A percentile compares a stretch with the other conserved stretches of the same genome.
Evolutionary conservation across 179 eudicot genomes (phyloP).

Genomic region (Drosera spatulata): DNA sequence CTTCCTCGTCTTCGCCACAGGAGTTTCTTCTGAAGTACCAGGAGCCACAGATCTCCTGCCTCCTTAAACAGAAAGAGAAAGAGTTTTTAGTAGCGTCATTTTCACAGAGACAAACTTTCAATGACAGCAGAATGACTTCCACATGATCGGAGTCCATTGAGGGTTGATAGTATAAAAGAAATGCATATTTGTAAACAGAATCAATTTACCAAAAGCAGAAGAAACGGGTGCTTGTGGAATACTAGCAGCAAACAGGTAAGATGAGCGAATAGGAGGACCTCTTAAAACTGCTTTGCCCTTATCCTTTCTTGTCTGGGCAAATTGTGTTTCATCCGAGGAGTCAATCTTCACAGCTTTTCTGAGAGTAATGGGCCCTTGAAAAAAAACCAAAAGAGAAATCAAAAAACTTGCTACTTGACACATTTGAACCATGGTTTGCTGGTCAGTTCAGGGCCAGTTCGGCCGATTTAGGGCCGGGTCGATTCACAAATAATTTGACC

Average conservation of each 20-base stretch:
- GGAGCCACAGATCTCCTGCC: slow-evolving; percentile 8
- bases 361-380: neutral
- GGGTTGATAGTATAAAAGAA: neutral
- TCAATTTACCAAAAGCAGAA: slow-evolving; percentile 13
- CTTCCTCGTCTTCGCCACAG: slow-evolving; percentile 10
- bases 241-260: slow-evolving; percentile 2
- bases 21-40: slow-evolving; percentile 9
- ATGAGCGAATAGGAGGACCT: slow-evolving; percentile 1
- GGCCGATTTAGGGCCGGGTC: too few species aligned
- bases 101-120: neutral
- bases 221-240: slow-evolving; percentile 4
- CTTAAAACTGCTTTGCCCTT: slow-evolving; percentile 16
- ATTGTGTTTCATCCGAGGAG: slow-evolving; percentile 4
- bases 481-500: too few species aligned
- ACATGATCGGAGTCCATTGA: neutral
- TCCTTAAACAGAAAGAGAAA: slow-evolving; percentile 3
- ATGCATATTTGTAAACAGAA: slow-evolving; percentile 4
- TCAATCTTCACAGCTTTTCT: neutral
- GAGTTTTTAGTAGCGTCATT: neutral
- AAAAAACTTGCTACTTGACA: too few species aligned
- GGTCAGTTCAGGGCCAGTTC: too few species aligned
- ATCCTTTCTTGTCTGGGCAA: slow-evolving; percentile 10
- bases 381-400: neutral
- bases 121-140: neutral
- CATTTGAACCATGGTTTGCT: too few species aligned